Percentiles rank a stretch among this genome's conserved stretches.
phyloP scores from a whole-genome alignment of 768 basidiomycete species.

The Boletus sensibilis region DNA sequence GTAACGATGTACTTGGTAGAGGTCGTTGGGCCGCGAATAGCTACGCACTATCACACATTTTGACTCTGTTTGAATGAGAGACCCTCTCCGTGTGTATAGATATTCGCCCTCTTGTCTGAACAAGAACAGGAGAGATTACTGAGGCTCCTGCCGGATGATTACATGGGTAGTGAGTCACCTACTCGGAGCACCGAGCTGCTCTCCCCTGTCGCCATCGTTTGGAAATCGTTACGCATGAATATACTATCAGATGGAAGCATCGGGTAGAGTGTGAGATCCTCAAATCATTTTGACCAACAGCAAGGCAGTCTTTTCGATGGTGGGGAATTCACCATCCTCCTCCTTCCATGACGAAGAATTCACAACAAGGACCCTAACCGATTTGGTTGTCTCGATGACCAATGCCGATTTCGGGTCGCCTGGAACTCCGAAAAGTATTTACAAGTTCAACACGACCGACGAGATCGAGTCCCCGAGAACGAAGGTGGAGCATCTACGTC shows the following conservation, averaged over 20 bases:
- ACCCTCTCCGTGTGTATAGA: not conserved
- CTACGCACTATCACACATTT: slow-evolving; percentile 3
- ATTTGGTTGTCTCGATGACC: not conserved
- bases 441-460: not conserved
- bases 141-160: too few relatives aligned
- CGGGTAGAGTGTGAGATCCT: not conserved
- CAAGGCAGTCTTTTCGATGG: not conserved
- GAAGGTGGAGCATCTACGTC: not conserved
- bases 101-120: not conserved
- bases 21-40: slow-evolving; percentile 1
- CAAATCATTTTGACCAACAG: not conserved
- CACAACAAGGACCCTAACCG: not conserved
- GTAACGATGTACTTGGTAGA: slow-evolving; percentile 27
- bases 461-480: not conserved
- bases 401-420: not conserved
- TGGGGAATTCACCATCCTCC: not conserved
- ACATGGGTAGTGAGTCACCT: too few relatives aligned
- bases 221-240: too few relatives aligned
- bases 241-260: too few relatives aligned
- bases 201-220: not conserved
- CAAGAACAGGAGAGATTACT: not conserved
- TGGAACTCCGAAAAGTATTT: not conserved
- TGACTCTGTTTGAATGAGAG: slow-evolving; percentile 6
- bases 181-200: too few relatives aligned
- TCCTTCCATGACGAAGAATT: not conserved